Evolutionary conservation across 2,329 filamentous ascomycete genomes (phyloP), one percentile per base, ranked within the genome.

Genomic region (Aspergillus sp.): DNA sequence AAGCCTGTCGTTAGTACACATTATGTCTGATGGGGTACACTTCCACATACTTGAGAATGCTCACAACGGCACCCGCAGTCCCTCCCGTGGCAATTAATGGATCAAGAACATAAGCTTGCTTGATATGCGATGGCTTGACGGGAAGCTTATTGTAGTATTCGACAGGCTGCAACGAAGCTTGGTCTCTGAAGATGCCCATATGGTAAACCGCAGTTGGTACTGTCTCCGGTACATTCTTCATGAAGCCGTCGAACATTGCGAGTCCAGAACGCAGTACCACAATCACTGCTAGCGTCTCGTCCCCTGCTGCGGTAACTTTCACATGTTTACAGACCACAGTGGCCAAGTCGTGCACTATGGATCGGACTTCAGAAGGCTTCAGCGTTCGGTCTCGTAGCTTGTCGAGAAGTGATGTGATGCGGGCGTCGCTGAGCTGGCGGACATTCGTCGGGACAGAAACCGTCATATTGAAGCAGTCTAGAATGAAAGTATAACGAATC

Each of bases 201-300:
- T 67, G 65, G 41, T 65, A 65, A 47, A 55, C 57, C 17, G 67
- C 58, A 0, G 63, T 59, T 17, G 66, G 61, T 50, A 62, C 36
- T 56, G 60, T 49, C 62, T 54, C 40, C 49, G 57, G 45, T 52
- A 63, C 30, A 9, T 45, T 53, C n/a, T 53, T 51, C 22, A 71
- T 43, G 51, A 73, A 73, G 2, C 67, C 53, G 35, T 74, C 71
- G 20, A 61, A 63, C 72, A 75, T 75, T 26, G 66, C 61, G 4
- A 75, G 53, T 1, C 72, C 71, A 3, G 71, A 73, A 11, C 72
- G 71, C 26, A 60, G 51, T 11, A 61, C 49, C 1, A 60, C 53
- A 17, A 70, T 58, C 9, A 71, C 51, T n/a, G 67, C 69, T 24
- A 70, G 51, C 17, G 60, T 62, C 41, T 64, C 64, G 2, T 55